Evolutionary conservation across 2,329 filamentous ascomycete genomes (phyloP).

Genomic region (Elsinoe arachidis): DNA sequence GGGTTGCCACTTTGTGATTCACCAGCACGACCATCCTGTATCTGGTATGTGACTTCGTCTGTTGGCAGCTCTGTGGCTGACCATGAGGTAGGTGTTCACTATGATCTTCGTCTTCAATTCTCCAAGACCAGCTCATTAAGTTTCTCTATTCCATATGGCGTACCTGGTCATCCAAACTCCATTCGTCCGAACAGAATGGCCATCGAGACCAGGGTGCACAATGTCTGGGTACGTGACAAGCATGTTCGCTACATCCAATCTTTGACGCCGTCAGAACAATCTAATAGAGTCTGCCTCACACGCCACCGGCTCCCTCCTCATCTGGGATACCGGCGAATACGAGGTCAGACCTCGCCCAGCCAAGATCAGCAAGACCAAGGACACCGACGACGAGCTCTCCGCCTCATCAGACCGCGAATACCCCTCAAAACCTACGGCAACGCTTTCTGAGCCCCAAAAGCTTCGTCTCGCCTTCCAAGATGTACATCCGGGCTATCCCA

Average conservation of each 20-base stretch:
- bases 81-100: constrained; percentile 26
- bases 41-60: constrained; percentile 39
- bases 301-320: constrained; percentile 36
- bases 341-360: constrained; percentile 27
- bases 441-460: constrained; percentile 27
- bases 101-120: constrained; percentile 63
- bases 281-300: constrained; percentile 36
- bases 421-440: not conserved
- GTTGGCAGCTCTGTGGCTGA: not conserved
- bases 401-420: constrained; percentile 19
- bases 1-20: constrained; percentile 54
- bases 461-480: constrained; percentile 32
- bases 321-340: constrained; percentile 40
- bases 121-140: constrained; percentile 57
- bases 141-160: constrained; percentile 40
- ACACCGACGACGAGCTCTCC: constrained; percentile 29
- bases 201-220: constrained; percentile 38
- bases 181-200: constrained; percentile 34
- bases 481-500: too few relatives aligned
- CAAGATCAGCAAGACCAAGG: constrained; percentile 18
- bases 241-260: not conserved
- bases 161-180: constrained; percentile 36
- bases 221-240: constrained; percentile 30
- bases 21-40: constrained; percentile 65
- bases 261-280: constrained; percentile 29